A percentile compares a stretch with the other conserved stretches of the same genome.
Conservation (phyloP, 2,329 filamentous ascomycete genomes). For the Penicillium sp. region DNA sequence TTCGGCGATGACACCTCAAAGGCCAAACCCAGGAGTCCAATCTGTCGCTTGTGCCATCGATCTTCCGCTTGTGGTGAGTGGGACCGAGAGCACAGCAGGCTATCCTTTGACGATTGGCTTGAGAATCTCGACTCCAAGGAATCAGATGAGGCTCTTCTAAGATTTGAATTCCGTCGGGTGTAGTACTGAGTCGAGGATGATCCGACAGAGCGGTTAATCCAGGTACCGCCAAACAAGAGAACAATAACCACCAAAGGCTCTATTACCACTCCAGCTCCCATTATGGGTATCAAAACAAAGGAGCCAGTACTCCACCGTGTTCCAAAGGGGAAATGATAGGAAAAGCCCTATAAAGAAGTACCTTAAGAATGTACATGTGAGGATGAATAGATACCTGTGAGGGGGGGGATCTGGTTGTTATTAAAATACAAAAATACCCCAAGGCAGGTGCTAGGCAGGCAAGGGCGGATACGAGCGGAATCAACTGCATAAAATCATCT, state of each 20-base stretch:
- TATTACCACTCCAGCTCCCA: conserved; percentile 58
- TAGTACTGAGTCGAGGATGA: conserved; percentile 19
- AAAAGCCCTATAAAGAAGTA: neutral
- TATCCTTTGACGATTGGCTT: conserved; percentile 37
- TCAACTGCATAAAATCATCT: neutral
- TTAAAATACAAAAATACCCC: neutral
- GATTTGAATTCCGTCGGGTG: conserved; percentile 20
- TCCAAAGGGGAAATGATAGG: neutral
- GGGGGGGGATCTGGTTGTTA: too few species aligned
- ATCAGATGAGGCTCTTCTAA: conserved; percentile 35
- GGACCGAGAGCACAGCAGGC: conserved; percentile 31
- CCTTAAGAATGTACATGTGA: neutral
- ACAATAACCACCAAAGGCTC: conserved; percentile 62
- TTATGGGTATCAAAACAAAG: conserved; percentile 23
- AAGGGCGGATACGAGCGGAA: neutral
- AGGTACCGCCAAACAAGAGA: conserved; percentile 60
- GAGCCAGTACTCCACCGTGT: neutral
- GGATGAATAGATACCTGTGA: neutral
- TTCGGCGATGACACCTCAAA: conserved; percentile 59
- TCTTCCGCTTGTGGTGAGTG: conserved; percentile 43
- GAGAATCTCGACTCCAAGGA: conserved; percentile 42
- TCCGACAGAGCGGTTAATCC: conserved; percentile 53
- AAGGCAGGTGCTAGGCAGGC: neutral
- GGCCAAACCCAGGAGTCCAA: conserved; percentile 48
- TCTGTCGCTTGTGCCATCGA: conserved; percentile 51